Evolutionary conservation across 331 rosid species (phyloP), one percentile per base, ranked within the genome.

Genomic region (Prunus yedoensis): DNA sequence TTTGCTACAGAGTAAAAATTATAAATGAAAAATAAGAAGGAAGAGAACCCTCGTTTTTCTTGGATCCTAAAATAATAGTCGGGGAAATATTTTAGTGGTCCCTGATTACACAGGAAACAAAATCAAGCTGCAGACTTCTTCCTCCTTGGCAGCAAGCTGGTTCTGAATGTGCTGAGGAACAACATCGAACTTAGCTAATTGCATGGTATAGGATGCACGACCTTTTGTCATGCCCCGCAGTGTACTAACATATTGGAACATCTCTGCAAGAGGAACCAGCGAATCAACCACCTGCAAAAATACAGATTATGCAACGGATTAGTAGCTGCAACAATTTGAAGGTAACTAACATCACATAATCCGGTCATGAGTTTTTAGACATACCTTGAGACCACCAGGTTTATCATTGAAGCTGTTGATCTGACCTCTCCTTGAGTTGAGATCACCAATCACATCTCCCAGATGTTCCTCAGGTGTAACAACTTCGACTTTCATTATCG

Each of bases 351-450:
- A 35, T 35, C 9, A 6, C 43, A 35, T 35, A 35, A 35, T 30
- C 1, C 0, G 8, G 20, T 70, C 25, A 46, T 27, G 27, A n/a
- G 8, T 60, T 10, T 25, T 2, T 7, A 49, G 61, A 70, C 85
- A 47, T 84, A 92, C 97, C 97, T 94, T 94, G 58, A 94, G 99
- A 74, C 99, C 92, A 49, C 99, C 99, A 1, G 97, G 99, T 68
- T 92, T 94, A 88, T 94, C 97, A 50, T 91, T 88, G 68, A 94
- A 94, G 82, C 83, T 90, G 88, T 94, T 94, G 86, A 94, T 94
- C 79, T 90, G 97, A 0, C 97, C 99, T 92, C 99, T 92, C 85
- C 99, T 89, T 3, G 99, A 94, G 90, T 94, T 94, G 71, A 94
- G 97, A 87, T 94, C 97, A 63, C 97, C 99, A 47, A 94, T 94